A percentile compares a stretch with the other conserved stretches of the same genome.
Conservation (phyloP, 2,329 filamentous ascomycete species). For the Drechslerella dactyloides region DNA sequence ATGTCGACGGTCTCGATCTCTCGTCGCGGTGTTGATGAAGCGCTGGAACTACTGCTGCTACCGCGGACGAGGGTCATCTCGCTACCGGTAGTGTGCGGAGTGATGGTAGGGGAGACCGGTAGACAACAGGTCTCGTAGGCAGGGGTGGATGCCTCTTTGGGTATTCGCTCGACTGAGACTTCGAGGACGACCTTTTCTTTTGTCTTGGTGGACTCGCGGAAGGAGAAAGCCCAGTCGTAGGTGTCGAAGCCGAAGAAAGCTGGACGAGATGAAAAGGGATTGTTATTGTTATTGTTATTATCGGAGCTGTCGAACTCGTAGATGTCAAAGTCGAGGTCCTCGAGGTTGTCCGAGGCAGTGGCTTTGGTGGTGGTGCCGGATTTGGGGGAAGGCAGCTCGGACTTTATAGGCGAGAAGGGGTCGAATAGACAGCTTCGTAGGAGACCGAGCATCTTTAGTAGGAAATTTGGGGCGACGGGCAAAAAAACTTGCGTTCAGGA, state of each 20-base stretch:
- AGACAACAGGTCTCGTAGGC: slow-evolving; percentile 47
- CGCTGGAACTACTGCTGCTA: slow-evolving; percentile 27
- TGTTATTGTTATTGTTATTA: slow-evolving; percentile 20
- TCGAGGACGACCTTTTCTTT: slow-evolving; percentile 42
- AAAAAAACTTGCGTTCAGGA: background rate
- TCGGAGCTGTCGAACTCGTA: slow-evolving; percentile 40
- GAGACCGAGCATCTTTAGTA: slow-evolving; percentile 39
- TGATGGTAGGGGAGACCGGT: slow-evolving; percentile 45
- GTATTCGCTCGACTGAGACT: slow-evolving; percentile 47
- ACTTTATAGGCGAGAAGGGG: slow-evolving; percentile 48
- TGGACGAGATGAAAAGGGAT: background rate
- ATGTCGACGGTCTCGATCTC: slow-evolving; percentile 32
- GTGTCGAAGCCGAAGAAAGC: slow-evolving; percentile 22
- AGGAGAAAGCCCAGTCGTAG: slow-evolving; percentile 50
- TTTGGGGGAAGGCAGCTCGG: slow-evolving; percentile 23
- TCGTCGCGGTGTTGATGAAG: slow-evolving; percentile 35
- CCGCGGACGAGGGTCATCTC: slow-evolving; percentile 51
- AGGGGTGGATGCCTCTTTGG: slow-evolving; percentile 15
- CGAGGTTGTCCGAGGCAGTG: slow-evolving; percentile 21
- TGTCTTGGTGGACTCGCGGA: slow-evolving; percentile 41
- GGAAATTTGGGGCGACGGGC: background rate
- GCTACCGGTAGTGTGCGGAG: slow-evolving; percentile 32
- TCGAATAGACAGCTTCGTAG: slow-evolving; percentile 42
- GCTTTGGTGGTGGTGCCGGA: slow-evolving; percentile 7
- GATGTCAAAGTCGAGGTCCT: slow-evolving; percentile 48